phyloP scores from a whole-genome alignment of 768 basidiomycete species.

The Cystofilobasidium ferigula region DNA sequence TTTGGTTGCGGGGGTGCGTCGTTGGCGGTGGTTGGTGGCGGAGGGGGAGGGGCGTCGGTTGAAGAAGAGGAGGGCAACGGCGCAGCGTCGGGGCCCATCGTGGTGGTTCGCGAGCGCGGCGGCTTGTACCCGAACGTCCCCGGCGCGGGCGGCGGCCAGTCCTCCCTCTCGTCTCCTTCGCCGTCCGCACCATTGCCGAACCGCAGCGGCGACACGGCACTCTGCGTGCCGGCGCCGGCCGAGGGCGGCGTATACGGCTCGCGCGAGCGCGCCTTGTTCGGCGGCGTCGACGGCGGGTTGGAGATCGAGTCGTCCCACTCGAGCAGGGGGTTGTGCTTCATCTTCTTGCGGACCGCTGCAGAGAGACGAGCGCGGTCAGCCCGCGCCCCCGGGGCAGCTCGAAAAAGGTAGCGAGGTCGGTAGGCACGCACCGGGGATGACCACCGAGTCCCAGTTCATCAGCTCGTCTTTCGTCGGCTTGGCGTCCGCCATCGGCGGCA shows the following conservation, averaged over 20 bases:
- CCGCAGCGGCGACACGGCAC: not conserved
- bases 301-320: constrained; percentile 7
- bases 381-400: too few relatives aligned
- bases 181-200: not conserved
- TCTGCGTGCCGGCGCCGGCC: not conserved
- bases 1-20: too few relatives aligned
- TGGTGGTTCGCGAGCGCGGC: not conserved
- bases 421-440: not conserved
- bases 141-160: constrained; percentile 2
- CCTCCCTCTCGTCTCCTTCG: not conserved
- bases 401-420: not conserved
- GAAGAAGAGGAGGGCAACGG: too few relatives aligned
- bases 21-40: too few relatives aligned
- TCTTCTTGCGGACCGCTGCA: not conserved
- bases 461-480: constrained; percentile 5
- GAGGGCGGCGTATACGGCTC: constrained; percentile 1
- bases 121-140: constrained; percentile 5
- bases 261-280: not conserved
- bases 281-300: not conserved
- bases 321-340: constrained; percentile 8
- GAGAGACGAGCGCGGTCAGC: not conserved
- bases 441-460: constrained; percentile 7
- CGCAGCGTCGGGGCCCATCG: not conserved
- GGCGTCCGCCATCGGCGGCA: constrained; percentile 1
- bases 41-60: not conserved